phyloP scores from a whole-genome alignment of 2,329 filamentous ascomycete species.

The Tolypocladium cylindrosporum region DNA sequence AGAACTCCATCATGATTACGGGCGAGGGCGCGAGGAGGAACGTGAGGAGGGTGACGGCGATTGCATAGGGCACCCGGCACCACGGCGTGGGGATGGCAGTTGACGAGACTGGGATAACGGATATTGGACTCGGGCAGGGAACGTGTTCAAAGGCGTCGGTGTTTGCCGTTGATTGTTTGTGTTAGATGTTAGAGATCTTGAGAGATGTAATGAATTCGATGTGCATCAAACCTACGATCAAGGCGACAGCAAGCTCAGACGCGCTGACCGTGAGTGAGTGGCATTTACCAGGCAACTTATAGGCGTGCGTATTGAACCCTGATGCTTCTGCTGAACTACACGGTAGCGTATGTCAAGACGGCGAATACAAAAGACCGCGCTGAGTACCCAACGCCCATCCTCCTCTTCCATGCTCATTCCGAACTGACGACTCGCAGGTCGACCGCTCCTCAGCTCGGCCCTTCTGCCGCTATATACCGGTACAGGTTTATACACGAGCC shows the following conservation, averaged over 20 bases:
- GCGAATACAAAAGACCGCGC: neutral
- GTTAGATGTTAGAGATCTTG: neutral
- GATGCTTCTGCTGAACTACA: neutral
- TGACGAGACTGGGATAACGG: neutral
- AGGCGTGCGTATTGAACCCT: neutral
- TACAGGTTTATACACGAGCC: neutral
- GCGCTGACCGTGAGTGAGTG: neutral
- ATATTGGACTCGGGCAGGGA: neutral
- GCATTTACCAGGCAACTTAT: too few relatives aligned
- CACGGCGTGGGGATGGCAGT: neutral
- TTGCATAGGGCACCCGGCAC: conserved; percentile 17
- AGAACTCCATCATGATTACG: conserved; percentile 68
- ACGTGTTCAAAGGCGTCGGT: neutral
- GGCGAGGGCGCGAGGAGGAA: conserved; percentile 79
- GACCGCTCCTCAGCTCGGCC: neutral
- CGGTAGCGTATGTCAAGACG: neutral
- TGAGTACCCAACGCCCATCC: neutral
- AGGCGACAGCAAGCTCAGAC: neutral
- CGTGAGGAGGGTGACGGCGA: conserved; percentile 62
- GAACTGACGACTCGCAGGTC: too few relatives aligned
- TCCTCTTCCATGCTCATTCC: neutral
- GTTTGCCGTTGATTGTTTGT: neutral
- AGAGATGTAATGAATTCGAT: neutral
- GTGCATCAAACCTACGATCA: neutral
- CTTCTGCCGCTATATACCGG: neutral